These are phyloP conservation scores for Colletotrichum liaoningense DNA, from an alignment of 2,329 filamentous ascomycete genomes.

Conservation along the genomic window DNA sequence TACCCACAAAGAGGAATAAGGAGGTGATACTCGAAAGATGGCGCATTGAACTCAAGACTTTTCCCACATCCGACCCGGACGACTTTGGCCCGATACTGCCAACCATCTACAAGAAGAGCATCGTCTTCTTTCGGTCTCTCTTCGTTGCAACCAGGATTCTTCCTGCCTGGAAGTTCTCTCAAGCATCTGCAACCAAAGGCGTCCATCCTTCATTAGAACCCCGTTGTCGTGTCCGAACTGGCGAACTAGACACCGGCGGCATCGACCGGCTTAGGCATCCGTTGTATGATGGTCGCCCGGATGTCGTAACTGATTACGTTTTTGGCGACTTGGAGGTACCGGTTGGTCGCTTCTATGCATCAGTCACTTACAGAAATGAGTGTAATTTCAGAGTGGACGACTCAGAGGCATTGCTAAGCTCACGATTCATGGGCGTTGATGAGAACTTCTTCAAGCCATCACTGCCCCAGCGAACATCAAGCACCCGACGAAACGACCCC, in stretches of 20 bases:
- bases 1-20: conserved; percentile 60
- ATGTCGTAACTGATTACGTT: conserved; percentile 79
- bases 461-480: conserved; percentile 66
- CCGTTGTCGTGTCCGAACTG: conserved; percentile 82
- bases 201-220: conserved; percentile 76
- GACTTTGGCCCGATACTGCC: conserved; percentile 77
- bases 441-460: conserved; percentile 89
- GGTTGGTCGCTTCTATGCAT: conserved; percentile 83
- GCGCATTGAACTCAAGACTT: conserved; percentile 83
- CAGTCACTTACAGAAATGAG: conserved; percentile 86
- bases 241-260: conserved; percentile 63
- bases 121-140: conserved; percentile 91
- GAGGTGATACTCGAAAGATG: conserved; percentile 92
- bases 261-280: conserved; percentile 79
- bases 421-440: conserved; percentile 91
- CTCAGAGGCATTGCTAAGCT: conserved; percentile 89
- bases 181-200: conserved; percentile 78
- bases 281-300: conserved; percentile 71
- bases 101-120: conserved; percentile 96
- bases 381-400: conserved; percentile 94
- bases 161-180: conserved; percentile 86
- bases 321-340: conserved; percentile 90
- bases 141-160: conserved; percentile 85
- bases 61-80: conserved; percentile 57
- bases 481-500: conserved; percentile 44